A percentile compares a stretch with the other conserved stretches of the same genome.
Evolutionary conservation across 139 green algal species (phyloP).

Genomic region (Zygnema circumcarinatum): DNA sequence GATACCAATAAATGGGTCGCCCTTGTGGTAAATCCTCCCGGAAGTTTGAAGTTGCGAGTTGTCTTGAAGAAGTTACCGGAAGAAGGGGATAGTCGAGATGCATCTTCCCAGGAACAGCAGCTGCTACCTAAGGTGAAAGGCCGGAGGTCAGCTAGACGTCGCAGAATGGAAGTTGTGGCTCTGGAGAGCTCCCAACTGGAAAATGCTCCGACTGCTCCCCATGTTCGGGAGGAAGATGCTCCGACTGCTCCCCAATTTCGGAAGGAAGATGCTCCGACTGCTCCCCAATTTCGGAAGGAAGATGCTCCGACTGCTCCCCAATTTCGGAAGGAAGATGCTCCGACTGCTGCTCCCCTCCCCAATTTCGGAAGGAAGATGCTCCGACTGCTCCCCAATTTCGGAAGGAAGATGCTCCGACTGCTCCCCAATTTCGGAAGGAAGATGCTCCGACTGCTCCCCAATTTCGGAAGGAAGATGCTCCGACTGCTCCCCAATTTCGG

Average conservation of each 20-base stretch:
- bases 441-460: not conserved
- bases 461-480: not conserved
- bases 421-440: not conserved
- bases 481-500: not conserved
- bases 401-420: not conserved
- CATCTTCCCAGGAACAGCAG: not conserved
- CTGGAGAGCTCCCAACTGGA: not conserved
- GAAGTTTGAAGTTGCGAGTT: not conserved
- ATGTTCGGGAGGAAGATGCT: not conserved
- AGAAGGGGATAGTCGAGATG: not conserved
- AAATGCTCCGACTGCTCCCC: not conserved
- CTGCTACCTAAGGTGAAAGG: not conserved
- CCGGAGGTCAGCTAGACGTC: not conserved
- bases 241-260: not conserved
- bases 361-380: not conserved
- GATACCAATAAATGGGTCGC: not conserved
- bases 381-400: not conserved
- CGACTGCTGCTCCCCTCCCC: too few relatives aligned
- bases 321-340: not conserved
- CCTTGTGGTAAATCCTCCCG: not conserved
- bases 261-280: not conserved
- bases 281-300: not conserved
- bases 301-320: not conserved
- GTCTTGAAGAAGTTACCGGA: not conserved
- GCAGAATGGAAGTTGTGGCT: not conserved